Evolutionary conservation across 2,329 filamentous ascomycete genomes (phyloP), one percentile per base, ranked within the genome.

Genomic region (Davidsoniella virescens): DNA sequence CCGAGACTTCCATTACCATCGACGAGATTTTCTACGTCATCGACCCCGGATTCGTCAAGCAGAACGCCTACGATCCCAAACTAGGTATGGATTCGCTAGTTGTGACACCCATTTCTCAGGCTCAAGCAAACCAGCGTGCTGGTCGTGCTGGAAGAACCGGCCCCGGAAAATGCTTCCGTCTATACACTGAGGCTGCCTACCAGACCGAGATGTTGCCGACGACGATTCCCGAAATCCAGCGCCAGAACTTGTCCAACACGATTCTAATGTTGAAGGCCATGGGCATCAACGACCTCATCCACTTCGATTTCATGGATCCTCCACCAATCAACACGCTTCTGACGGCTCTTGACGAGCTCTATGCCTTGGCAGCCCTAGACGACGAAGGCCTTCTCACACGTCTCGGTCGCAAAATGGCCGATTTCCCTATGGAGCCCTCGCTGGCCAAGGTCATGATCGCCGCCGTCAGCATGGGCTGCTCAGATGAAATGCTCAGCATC

Each of bases 281-380:
- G 87, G 92, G 93, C 2, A 96, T 98, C 64, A 96, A 98, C 61
- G 92, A 98, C 61, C 71, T 98, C 1, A 73, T 98, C 10, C 87
- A 94, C 61, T 98, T 98, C 60, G 90, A 96, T 65, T 98, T 98
- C 59, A 96, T 98, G 90, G 92, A 98, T 59, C 88, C 92, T 0
- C 92, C 92, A 0, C 92, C 92, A 0, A 92, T 92, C 26, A 95
- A 96, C 60, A 96, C 92, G 10, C 95, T 96, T 87, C 75, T 98
- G 55, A 94, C 87, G 46, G 92, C 92, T 0, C 70, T 98, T 3
- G 93, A 98, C 65, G 92, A 96, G 62, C 72, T 98, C 0, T 98
- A 98, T 60, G 87, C 87, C 0, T 70, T 98, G 9, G 87, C 83
- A 3, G 90, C 90, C 0, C 72, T 98, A 0, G 92, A 98, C 56